Base-by-base conservation (phyloP, 306 rosid genomes). In the Parietaria judaica region DNA sequence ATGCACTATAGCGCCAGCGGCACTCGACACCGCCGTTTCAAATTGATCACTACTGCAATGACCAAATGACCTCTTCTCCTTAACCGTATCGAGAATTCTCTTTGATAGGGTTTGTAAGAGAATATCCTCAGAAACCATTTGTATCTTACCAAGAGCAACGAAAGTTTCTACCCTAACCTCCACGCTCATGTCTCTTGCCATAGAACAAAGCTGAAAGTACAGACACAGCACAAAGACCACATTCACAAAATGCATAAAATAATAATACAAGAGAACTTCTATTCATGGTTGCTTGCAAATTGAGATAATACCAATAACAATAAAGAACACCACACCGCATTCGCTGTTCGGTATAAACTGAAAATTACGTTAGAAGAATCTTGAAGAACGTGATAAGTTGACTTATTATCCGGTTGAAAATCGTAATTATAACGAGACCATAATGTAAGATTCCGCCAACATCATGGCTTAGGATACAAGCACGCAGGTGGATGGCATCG, bases 101-200 rank as follows among this genome's bases (percentile, higher is more conserved):
- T 92, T 88, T 60, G 94, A 82, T 31, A 83, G 65, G 58, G 88
- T 83, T 85, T 88, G 96, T 79, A 83, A 61, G 58, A 88, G 96
- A 73, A 91, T 60, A 61, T 82, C 83, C 84, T 80, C 84, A 13
- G 96, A 91, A 51, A 83, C 88, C 54, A 75, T 64, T 61, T 76
- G 76, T 61, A 84, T 73, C 72, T 73, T 85, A 47, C 74, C 79
- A 36, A 91, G 76, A 70, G 84, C 81, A 70, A 51, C 34, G 67
- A 91, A 88, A 62, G 85, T 88, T 77, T 85, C 84, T 67, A 77
- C 76, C 72, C 96, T 76, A 58, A 85, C 96, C 81, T 78, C 74
- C 86, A 85, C 73, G 74, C 70, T 83, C 96, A 88, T 91, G 74
- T 91, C 98, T 77, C 96, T 86, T 55, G 80, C 85, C 86, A 79